Conservation (phyloP, 169 alveolate genomes). For the Sarcocystis neurona region DNA sequence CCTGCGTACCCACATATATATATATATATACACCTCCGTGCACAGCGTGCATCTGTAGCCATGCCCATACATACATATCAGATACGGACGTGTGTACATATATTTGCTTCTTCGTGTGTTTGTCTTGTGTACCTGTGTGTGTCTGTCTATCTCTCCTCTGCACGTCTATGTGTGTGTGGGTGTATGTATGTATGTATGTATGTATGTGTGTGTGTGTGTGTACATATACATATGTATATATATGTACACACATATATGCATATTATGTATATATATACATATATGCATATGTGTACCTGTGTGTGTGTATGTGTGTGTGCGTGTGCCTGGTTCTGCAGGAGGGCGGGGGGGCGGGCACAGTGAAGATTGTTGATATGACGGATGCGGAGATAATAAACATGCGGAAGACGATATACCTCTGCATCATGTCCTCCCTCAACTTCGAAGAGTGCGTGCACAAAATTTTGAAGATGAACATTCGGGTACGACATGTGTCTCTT, state of each 20-base stretch:
- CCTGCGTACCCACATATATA: too few species aligned
- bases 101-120: not conserved
- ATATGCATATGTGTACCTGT: too few species aligned
- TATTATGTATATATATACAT: too few species aligned
- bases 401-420: conserved; percentile 94
- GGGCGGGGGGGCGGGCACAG: conserved; percentile 34
- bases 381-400: conserved; percentile 94
- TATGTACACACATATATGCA: too few species aligned
- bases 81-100: not conserved
- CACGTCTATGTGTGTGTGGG: not conserved
- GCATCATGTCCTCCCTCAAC: conserved; percentile 96
- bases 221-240: too few species aligned
- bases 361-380: conserved; percentile 86
- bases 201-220: not conserved
- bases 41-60: too few species aligned
- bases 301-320: not conserved
- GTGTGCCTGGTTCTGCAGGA: not conserved
- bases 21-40: too few species aligned
- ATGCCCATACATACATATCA: too few species aligned
- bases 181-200: not conserved
- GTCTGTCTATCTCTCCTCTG: too few species aligned
- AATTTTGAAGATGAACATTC: conserved; percentile 92
- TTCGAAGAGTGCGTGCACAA: conserved; percentile 98
- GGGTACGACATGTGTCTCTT: conserved; percentile 79
- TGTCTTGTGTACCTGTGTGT: not conserved